phyloP scores from a whole-genome alignment of 148 eudicot species.

The Selenicereus undatus region DNA sequence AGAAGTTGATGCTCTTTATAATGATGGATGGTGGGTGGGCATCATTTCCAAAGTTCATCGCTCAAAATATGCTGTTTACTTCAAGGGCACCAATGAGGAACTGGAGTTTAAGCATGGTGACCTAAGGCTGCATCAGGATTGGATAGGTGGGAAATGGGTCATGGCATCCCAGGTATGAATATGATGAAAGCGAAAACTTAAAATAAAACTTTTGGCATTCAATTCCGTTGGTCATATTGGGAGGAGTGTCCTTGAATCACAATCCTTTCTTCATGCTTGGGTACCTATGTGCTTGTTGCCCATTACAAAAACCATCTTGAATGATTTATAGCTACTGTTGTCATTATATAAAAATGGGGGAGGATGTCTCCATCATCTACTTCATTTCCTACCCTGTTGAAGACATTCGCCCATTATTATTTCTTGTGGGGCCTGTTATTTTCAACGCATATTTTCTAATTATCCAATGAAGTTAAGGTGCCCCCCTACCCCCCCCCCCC shows the following conservation, averaged over 20 bases:
- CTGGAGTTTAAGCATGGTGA: conserved; percentile 52
- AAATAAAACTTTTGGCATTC: not conserved
- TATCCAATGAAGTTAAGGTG: too few species aligned
- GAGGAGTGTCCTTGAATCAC: not conserved
- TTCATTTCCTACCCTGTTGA: not conserved
- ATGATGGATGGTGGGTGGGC: conserved; percentile 98
- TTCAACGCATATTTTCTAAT: too few species aligned
- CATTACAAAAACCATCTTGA: not conserved
- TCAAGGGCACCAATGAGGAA: conserved; percentile 50
- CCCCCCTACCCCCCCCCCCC: too few species aligned
- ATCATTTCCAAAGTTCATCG: conserved; percentile 50
- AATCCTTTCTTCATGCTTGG: not conserved
- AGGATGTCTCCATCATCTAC: not conserved
- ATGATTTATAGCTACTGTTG: not conserved
- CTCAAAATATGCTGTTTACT: conserved; percentile 60
- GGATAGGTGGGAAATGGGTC: conserved; percentile 84
- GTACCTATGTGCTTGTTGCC: not conserved
- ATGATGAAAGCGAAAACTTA: not conserved
- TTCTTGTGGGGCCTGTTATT: too few species aligned
- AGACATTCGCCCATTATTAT: not conserved
- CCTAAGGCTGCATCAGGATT: conserved; percentile 76
- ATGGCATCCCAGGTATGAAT: conserved; percentile 51
- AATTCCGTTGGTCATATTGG: not conserved
- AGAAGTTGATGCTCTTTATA: conserved; percentile 78
- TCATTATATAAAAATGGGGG: not conserved